Base-by-base conservation (phyloP, 305 asterid species). In the Euphrasia arctica region DNA sequence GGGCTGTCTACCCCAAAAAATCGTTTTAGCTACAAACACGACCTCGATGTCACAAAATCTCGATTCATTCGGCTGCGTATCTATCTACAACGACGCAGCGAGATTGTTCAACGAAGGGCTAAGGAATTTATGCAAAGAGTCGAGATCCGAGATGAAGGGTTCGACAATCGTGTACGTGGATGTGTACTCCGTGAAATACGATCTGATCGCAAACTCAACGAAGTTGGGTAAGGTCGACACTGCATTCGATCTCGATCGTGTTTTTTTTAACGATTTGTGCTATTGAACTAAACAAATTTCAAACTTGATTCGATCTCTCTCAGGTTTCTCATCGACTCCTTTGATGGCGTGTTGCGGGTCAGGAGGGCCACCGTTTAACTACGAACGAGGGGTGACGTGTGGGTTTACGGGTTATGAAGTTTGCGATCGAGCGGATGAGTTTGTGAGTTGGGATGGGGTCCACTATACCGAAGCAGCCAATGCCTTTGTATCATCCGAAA, bases 291-390 rank as follows among this genome's bases (percentile, higher is more conserved):
- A 36, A 36, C 42, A 1, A 18, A 18, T 18, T 18, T 18, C 22
- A 18, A 18, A 18, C 22, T 18, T 18, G 22, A 18, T 18, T 18
- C 22, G 22, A 18, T 18, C 22, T 18, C 22, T 18, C 22, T 18
- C 22, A 18, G 27, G 91, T 65, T 85, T 89, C 68, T 65, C 85
- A 42, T 65, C 85, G 42, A 77, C 67, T 70, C 87, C 95, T 34
- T 28, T 86, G 61, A 85, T 84, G 96, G 81, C 98, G 29, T 91
- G 96, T 62, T 91, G 98, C 72, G 98, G 95, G 36, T 74, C 66
- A 13, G 96, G 98, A 56, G 95, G 95, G 57, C 88, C 95, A 59
- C 98, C 98, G 0, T 83, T 83, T 74, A 91, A 86, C 80, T 91
- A 83, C 60, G 72, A 74, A 11, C 74, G 57, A 61, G 64, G 72